Conservation (phyloP, 768 basidiomycete genomes). For the Tremella fuciformis region DNA sequence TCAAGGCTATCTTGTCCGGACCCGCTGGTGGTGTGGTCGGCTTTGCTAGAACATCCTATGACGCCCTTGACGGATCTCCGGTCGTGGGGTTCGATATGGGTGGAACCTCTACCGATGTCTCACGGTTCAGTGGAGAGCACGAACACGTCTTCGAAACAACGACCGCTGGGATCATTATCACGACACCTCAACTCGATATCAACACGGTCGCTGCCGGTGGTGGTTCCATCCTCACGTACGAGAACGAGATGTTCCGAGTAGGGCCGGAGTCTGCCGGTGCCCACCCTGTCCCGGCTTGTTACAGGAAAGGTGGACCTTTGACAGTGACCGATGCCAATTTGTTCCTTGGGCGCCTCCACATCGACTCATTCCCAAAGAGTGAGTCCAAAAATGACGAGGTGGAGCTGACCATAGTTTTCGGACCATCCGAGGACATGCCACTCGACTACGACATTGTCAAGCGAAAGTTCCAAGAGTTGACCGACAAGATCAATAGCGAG, state of each 20-base stretch:
- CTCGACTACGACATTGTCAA: slow-evolving; percentile 71
- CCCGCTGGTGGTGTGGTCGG: slow-evolving; percentile 95
- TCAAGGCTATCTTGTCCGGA: slow-evolving; percentile 20
- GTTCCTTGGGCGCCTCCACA: slow-evolving; percentile 79
- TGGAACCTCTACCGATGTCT: slow-evolving; percentile 84
- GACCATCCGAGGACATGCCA: slow-evolving; percentile 78
- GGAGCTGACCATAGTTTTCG: slow-evolving; percentile 62
- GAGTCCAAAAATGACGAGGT: too few relatives aligned
- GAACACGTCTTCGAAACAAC: slow-evolving; percentile 69
- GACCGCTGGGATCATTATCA: slow-evolving; percentile 88
- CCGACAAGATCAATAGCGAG: slow-evolving; percentile 64
- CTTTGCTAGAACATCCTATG: slow-evolving; percentile 77
- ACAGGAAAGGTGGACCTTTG: slow-evolving; percentile 73
- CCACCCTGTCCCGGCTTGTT: slow-evolving; percentile 86
- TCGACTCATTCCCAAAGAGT: slow-evolving; percentile 78
- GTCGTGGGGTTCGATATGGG: slow-evolving; percentile 74
- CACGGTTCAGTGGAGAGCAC: slow-evolving; percentile 72
- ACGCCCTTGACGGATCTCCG: slow-evolving; percentile 69
- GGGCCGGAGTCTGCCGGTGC: slow-evolving; percentile 88
- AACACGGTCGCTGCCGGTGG: slow-evolving; percentile 86
- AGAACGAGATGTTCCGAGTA: slow-evolving; percentile 81
- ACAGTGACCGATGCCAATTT: slow-evolving; percentile 93
- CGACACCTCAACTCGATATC: slow-evolving; percentile 89
- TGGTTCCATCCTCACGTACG: slow-evolving; percentile 80
- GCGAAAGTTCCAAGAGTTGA: slow-evolving; percentile 65